Percentiles rank a stretch among this genome's conserved stretches.
These are phyloP conservation scores for Apiospora sp. DNA, from an alignment of 2,329 filamentous ascomycete genomes.

Conservation along the genomic window DNA sequence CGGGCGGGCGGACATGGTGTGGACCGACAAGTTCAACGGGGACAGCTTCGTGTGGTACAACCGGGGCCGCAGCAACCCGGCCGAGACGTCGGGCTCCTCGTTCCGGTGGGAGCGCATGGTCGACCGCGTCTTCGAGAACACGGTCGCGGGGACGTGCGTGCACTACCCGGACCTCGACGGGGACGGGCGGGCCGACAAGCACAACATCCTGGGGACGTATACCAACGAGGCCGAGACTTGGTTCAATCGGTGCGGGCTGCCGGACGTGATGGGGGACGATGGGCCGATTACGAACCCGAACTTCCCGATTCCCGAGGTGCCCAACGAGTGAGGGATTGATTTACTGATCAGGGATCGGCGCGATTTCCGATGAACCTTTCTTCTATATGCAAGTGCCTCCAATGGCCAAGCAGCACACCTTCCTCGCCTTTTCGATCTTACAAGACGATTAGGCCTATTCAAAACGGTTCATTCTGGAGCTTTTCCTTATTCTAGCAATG, in stretches of 20 bases:
- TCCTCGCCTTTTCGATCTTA: too few relatives aligned
- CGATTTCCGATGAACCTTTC: too few relatives aligned
- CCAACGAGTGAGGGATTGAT: neutral
- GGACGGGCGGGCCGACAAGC: constrained; percentile 38
- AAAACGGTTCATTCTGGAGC: too few relatives aligned
- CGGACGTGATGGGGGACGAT: constrained; percentile 2
- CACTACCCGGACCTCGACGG: constrained; percentile 40
- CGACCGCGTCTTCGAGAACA: neutral
- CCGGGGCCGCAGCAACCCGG: constrained; percentile 29
- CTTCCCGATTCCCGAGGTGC: constrained; percentile 15
- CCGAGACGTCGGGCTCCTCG: constrained; percentile 26
- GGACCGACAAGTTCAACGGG: constrained; percentile 46
- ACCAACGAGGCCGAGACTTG: constrained; percentile 20
- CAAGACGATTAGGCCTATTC: too few relatives aligned
- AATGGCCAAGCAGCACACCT: too few relatives aligned
- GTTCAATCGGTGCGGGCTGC: constrained; percentile 1
- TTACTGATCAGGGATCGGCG: neutral
- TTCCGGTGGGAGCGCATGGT: constrained; percentile 32
- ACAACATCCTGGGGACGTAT: constrained; percentile 26
- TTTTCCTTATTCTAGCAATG: too few relatives aligned
- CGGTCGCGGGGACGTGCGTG: constrained; percentile 32
- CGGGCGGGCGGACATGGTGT: constrained; percentile 45
- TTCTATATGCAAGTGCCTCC: neutral
- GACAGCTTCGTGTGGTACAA: constrained; percentile 44
- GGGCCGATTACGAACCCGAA: neutral